These are phyloP conservation scores for Camelina neglecta DNA, from an alignment of 345 rosid genomes.

Conservation along the genomic window DNA sequence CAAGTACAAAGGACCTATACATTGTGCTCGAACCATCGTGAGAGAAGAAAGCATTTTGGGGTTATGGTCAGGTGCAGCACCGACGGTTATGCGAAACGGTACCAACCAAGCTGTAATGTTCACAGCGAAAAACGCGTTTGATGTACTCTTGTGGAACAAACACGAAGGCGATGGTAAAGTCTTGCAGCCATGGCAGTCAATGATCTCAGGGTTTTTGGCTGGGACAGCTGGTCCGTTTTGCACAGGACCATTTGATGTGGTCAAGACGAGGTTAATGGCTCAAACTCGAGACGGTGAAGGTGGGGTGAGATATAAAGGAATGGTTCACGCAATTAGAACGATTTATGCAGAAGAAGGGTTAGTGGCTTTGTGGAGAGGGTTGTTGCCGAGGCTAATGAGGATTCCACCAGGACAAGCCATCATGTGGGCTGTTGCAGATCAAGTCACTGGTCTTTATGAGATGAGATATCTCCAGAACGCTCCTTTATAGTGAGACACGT, in stretches of 20 bases:
- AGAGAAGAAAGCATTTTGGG: conserved; percentile 83
- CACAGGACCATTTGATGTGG: conserved; percentile 98
- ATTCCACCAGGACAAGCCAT: conserved; percentile 98
- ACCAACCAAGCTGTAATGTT: conserved; percentile 99
- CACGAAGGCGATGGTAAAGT: conserved; percentile 90
- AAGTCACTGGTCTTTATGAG: conserved; percentile 82
- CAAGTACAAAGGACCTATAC: conserved; percentile 92
- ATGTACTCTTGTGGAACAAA: conserved; percentile 84
- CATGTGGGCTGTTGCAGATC: conserved; percentile 99
- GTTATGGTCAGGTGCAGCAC: conserved; percentile 96
- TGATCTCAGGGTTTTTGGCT: conserved; percentile 95
- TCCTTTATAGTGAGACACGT: conserved; percentile 39
- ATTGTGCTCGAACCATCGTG: conserved; percentile 72
- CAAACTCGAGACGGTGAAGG: conserved; percentile 66
- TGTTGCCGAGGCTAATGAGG: conserved; percentile 94
- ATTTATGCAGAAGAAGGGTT: conserved; percentile 87
- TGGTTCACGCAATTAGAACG: conserved; percentile 87
- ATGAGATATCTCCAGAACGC: conserved; percentile 58
- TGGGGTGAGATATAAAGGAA: conserved; percentile 76
- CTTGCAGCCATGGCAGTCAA: conserved; percentile 92
- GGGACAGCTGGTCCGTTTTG: conserved; percentile 94
- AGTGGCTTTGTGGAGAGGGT: conserved; percentile 85
- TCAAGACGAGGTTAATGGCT: conserved; percentile 96
- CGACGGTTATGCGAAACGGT: conserved; percentile 96
- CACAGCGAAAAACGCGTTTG: conserved; percentile 86